Conservation (phyloP, 352 stramenopile species). For the Phytophthora chlamydospora region DNA sequence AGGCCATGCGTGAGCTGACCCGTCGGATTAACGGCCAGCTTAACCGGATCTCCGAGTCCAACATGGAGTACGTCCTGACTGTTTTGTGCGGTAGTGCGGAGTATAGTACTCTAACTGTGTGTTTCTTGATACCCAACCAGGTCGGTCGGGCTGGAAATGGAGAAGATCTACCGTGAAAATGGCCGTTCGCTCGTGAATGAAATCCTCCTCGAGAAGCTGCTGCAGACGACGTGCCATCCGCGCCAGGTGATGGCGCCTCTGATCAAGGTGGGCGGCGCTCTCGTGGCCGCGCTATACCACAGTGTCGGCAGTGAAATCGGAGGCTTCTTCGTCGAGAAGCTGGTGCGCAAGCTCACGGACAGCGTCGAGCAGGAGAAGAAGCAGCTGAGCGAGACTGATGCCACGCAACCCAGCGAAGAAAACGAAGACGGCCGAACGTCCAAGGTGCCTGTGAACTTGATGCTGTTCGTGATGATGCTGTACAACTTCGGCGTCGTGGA, state of each 20-base stretch:
- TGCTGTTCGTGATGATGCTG: conserved; percentile 89
- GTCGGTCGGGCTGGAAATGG: conserved; percentile 78
- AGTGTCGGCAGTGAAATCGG: conserved; percentile 78
- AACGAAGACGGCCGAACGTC: conserved; percentile 44
- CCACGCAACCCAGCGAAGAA: conserved; percentile 16
- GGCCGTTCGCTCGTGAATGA: conserved; percentile 76
- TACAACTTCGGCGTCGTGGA: conserved; percentile 92
- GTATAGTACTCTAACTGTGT: conserved; percentile 15
- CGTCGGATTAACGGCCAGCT: conserved; percentile 89
- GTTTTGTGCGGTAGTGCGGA: background rate
- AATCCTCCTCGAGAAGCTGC: conserved; percentile 71
- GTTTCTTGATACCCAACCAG: conserved; percentile 26
- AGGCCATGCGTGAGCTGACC: conserved; percentile 69
- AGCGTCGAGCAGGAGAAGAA: conserved; percentile 48
- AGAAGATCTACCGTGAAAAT: conserved; percentile 80
- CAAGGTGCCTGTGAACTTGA: conserved; percentile 80
- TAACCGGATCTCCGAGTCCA: conserved; percentile 92
- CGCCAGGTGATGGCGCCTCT: conserved; percentile 78
- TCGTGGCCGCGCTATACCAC: conserved; percentile 80
- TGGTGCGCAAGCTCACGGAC: conserved; percentile 63
- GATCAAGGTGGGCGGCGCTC: conserved; percentile 73
- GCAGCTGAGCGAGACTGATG: conserved; percentile 20
- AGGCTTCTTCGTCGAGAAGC: conserved; percentile 84
- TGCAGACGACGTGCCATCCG: conserved; percentile 68
- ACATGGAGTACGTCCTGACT: conserved; percentile 76